Evolutionary conservation across 2,329 filamentous ascomycete genomes (phyloP), one percentile per base, ranked within the genome.

Genomic region (Nothopassalora personata): DNA sequence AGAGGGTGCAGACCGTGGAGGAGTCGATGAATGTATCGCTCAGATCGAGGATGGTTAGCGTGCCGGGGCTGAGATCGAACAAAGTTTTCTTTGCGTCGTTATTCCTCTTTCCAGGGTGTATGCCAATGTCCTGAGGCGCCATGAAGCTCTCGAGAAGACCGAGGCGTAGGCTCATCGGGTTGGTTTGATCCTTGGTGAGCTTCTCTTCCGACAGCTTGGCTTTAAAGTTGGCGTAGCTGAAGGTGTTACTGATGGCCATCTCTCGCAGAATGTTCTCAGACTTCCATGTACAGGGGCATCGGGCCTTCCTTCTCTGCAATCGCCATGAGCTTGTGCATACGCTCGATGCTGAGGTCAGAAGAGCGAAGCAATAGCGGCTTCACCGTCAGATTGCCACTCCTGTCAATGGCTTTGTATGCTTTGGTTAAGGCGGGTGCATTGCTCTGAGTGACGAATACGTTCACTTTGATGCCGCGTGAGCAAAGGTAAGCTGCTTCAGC

Each of bases 21-120:
- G 83, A 72, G 0, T 86, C 86, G 5, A 91, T 77, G 64, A 87
- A 90, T 0, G 88, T 86, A 68, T 88, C 90, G 0, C 84, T 89
- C 0, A 94, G 75, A 66, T 94, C 89, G 5, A 91, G 75, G 52
- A 90, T 87, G 0, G 83, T 88, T 0, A 89, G 72, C 10, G 76
- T 74, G 1, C 83, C 83, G 0, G 79, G 73, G 53, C 76, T 55
- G 4, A 66, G 19, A 5, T 67, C 34, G 62, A 76, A 65, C 18
- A 60, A 43, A 19, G 31, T 53, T 27, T 39, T 18, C 15, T 30
- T 49, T 2, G n/a, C 11, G 8, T 15, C 4, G 46, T 9, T 31
- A 28, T 9, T 7, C 11, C 28, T 5, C 47, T 23, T 4, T 5
- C 5, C 18, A n/a, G 15, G 47, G 47, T 27, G 28, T 28, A 1